phyloP scores from a whole-genome alignment of 805 yeast genomes.

The Wickerhamiella musiphila region DNA sequence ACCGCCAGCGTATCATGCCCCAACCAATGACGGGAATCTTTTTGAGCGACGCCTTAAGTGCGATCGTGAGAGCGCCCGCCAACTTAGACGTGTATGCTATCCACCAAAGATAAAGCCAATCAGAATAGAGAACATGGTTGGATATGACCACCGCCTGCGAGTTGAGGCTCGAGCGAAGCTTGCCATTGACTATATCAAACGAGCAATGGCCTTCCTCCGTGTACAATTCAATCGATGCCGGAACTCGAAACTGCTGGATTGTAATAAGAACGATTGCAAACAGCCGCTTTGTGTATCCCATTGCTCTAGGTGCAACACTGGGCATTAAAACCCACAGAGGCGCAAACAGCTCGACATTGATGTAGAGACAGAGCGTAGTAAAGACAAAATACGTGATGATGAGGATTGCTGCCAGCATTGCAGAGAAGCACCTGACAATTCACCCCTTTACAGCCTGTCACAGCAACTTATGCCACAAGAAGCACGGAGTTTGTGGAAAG shows the following conservation, averaged over 20 bases:
- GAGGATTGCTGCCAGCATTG: too few species aligned
- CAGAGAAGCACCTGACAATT: too few species aligned
- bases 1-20: slow-evolving; percentile 68
- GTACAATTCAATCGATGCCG: slow-evolving; percentile 9
- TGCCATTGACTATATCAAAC: slow-evolving; percentile 5
- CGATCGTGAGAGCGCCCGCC: slow-evolving; percentile 49
- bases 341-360: too few species aligned
- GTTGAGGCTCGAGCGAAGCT: slow-evolving; percentile 19
- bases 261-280: slow-evolving; percentile 8
- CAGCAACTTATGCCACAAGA: too few species aligned
- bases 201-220: slow-evolving; percentile 1
- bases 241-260: slow-evolving; percentile 6
- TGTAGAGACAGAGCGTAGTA: too few species aligned
- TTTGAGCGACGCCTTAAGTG: slow-evolving; percentile 58
- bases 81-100: slow-evolving; percentile 48
- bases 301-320: slow-evolving; percentile 11
- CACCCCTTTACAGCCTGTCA: too few species aligned
- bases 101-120: slow-evolving; percentile 90
- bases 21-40: slow-evolving; percentile 61
- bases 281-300: slow-evolving; percentile 9
- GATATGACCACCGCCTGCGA: slow-evolving; percentile 51
- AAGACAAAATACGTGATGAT: too few species aligned
- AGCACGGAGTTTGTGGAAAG: too few species aligned
- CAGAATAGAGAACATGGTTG: slow-evolving; percentile 90
- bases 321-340: slow-evolving; percentile 8